Conservation (phyloP, 495 filamentous ascomycete species). For the Cercophora scortea region DNA sequence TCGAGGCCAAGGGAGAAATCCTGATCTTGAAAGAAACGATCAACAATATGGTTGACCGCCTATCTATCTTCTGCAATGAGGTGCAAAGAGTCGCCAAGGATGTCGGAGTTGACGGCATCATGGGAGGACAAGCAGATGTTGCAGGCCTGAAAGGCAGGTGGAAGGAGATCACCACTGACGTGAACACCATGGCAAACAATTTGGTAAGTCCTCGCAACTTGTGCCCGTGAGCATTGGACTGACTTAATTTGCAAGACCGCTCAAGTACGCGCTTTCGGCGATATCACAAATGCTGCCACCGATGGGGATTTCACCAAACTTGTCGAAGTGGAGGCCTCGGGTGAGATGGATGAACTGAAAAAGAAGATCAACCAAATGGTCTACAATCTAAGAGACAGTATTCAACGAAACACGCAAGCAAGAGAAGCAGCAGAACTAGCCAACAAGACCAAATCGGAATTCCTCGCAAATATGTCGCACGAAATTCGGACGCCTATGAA, state of each 20-base stretch:
- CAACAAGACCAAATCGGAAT: constrained; percentile 98
- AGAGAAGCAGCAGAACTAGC: constrained; percentile 94
- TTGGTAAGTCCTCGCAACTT: constrained; percentile 37
- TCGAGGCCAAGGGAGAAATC: constrained; percentile 93
- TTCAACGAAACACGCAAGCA: constrained; percentile 94
- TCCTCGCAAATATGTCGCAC: constrained; percentile 98
- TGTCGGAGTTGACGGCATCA: constrained; percentile 96
- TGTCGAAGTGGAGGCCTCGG: constrained; percentile 96
- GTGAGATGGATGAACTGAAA: constrained; percentile 99
- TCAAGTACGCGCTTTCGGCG: constrained; percentile 94
- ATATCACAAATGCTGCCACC: constrained; percentile 94
- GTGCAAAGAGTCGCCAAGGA: constrained; percentile 94
- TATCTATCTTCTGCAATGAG: constrained; percentile 95
- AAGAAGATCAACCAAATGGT: constrained; percentile 99
- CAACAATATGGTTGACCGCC: constrained; percentile 97
- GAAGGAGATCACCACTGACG: constrained; percentile 97
- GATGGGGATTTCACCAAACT: constrained; percentile 95
- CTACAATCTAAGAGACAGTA: constrained; percentile 88
- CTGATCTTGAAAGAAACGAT: constrained; percentile 92
- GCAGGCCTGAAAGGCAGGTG: constrained; percentile 89
- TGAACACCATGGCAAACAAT: constrained; percentile 99
- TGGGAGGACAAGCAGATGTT: constrained; percentile 96
- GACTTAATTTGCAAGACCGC: constrained; percentile 51
- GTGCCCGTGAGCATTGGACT: background rate
- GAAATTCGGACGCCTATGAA: constrained; percentile 97